These are phyloP conservation scores for Rhodotorula sp. DNA, from an alignment of 1,284 basidiomycete genomes.

Conservation along the genomic window DNA sequence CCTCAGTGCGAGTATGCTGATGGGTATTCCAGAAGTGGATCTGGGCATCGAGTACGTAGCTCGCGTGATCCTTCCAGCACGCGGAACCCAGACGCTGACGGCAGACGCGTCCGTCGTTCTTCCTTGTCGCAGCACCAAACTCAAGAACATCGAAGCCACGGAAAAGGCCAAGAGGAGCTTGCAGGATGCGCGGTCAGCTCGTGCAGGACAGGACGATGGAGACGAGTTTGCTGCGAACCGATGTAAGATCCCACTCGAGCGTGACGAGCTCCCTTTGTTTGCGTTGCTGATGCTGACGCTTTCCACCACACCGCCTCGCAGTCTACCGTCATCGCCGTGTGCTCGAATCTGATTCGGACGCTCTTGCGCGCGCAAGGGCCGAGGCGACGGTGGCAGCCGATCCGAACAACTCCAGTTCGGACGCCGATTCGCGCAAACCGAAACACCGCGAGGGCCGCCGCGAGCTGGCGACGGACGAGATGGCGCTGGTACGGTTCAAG, in stretches of 20 bases:
- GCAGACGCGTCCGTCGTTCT: too few relatives aligned
- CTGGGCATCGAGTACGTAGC: slow-evolving; percentile 89
- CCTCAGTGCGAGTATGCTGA: slow-evolving; percentile 88
- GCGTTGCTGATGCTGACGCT: not conserved
- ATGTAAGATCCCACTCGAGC: slow-evolving; percentile 60
- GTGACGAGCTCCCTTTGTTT: not conserved
- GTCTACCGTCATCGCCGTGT: slow-evolving; percentile 78
- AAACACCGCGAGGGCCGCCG: slow-evolving; percentile 64
- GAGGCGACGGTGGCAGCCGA: slow-evolving; percentile 68
- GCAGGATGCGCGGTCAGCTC: slow-evolving; percentile 56
- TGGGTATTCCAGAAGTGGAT: slow-evolving; percentile 91
- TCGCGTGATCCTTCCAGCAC: not conserved
- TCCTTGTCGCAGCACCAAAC: slow-evolving; percentile 61
- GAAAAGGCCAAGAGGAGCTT: slow-evolving; percentile 88
- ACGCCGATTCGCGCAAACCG: slow-evolving; percentile 48
- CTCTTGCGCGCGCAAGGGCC: slow-evolving; percentile 76
- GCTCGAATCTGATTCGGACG: slow-evolving; percentile 79
- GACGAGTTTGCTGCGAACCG: slow-evolving; percentile 76
- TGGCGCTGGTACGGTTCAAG: slow-evolving; percentile 85
- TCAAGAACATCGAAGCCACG: slow-evolving; percentile 94
- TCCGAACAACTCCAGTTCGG: slow-evolving; percentile 2
- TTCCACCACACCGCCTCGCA: slow-evolving; percentile 47
- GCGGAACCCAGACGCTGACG: not conserved
- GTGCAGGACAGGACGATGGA: slow-evolving; percentile 50
- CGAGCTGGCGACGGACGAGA: slow-evolving; percentile 86